Base-by-base conservation (phyloP, 208 protist species). In the Leishmania tarentolae region DNA sequence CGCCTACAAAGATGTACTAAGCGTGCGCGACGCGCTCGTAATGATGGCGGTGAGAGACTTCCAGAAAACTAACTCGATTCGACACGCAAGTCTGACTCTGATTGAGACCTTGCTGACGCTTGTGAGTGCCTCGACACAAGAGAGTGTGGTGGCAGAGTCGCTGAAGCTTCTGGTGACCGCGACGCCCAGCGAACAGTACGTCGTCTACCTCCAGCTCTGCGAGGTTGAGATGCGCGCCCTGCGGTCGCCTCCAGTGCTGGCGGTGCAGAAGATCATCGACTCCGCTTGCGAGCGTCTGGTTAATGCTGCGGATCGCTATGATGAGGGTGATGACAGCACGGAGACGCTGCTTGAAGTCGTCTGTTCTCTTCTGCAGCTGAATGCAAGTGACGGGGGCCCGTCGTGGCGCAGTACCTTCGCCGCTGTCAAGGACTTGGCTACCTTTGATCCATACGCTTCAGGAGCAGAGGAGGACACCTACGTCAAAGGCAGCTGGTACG, bases 391-490 rank as follows among this genome's bases (percentile, higher is more conserved):
- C 21, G 44, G 24, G 37, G n/a, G 37, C 28, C 0, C 47, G 9
- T 72, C 79, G 37, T 86, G 87, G 83, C 0, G 56, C 28, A 59
- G 37, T 7, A 79, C 84, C 31, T 87, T 91, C 53, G 75, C 79
- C 11, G 86, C 83, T 13, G 82, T 88, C 56, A 70, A 85, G 35
- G 66, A 80, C 17, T 66, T 92, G 35, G 59, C 76, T 50, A 83
- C 82, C n/a, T 87, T 94, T 70, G 87, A 90, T 75, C 84, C 87
- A 4, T 88, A 86, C 57, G 83, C 81, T 75, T 82, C 78, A n/a
- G 79, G 84, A 56, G 19, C 63, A 37, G 73, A 83, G 7, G 76
- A 52, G 46, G 73, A 68, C 37, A 46, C 42, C 42, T 70, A 61
- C 52, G 78, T 28, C 6, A 42, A 76, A 37, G 68, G 13, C 35